Evolutionary conservation across 345 rosid genomes (phyloP).

Genomic region (Luvunga scandens): DNA sequence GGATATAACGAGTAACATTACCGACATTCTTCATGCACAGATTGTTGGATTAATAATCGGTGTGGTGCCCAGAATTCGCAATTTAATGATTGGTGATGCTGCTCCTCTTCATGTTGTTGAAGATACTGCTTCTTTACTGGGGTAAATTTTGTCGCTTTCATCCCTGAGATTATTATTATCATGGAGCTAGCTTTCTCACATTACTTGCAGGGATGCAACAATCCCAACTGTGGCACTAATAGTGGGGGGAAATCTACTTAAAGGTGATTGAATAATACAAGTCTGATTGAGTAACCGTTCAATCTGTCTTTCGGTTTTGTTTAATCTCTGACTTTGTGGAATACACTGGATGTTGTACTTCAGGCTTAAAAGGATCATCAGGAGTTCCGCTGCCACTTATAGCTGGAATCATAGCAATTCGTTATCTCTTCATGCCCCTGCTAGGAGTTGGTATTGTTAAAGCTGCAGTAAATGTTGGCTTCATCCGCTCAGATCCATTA

Average conservation of each 20-base stretch:
- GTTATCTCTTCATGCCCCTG: slow-evolving; percentile 48
- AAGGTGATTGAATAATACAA: slow-evolving; percentile 32
- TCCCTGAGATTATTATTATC: neutral
- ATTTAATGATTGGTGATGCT: slow-evolving; percentile 25
- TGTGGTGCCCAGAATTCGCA: slow-evolving; percentile 21
- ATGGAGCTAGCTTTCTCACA: no score
- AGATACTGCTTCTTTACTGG: slow-evolving; percentile 33
- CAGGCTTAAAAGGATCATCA: slow-evolving; percentile 49
- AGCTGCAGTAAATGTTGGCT: slow-evolving; percentile 42
- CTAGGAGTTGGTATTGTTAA: slow-evolving; percentile 48
- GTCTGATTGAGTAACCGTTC: neutral
- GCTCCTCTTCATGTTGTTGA: slow-evolving; percentile 41
- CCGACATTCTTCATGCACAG: slow-evolving; percentile 2
- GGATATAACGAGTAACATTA: neutral
- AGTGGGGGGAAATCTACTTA: slow-evolving; percentile 62
- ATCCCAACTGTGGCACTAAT: slow-evolving; percentile 57
- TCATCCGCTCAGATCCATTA: slow-evolving; percentile 43
- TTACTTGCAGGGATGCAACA: slow-evolving; percentile 48
- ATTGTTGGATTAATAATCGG: slow-evolving; percentile 35
- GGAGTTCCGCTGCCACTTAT: slow-evolving; percentile 34
- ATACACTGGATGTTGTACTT: neutral
- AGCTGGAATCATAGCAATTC: slow-evolving; percentile 44
- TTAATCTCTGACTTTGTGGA: slow-evolving; percentile 1
- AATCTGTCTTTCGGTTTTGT: neutral
- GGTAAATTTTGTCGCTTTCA: slow-evolving; percentile 18